phyloP scores from a whole-genome alignment of 1,139 yeast species.

The Hyphopichia fennica region DNA sequence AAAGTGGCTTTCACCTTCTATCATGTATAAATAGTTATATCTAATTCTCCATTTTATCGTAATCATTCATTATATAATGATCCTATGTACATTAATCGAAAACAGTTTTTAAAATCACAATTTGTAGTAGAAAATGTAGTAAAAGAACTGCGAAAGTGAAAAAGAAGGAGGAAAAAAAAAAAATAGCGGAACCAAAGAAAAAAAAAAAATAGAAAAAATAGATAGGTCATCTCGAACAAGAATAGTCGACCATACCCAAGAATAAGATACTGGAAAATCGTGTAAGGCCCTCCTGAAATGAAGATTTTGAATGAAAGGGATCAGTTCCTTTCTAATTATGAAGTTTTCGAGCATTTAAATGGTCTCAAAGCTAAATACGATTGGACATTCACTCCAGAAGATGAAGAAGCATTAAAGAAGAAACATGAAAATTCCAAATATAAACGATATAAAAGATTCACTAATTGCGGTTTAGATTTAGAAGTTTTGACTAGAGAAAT shows the following conservation, averaged over 20 bases:
- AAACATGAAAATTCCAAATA: conserved; percentile 16
- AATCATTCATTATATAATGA: not conserved
- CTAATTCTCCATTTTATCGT: not conserved
- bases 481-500: conserved; percentile 73
- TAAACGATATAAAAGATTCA: conserved; percentile 39
- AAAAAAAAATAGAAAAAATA: not conserved
- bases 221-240: too few species aligned
- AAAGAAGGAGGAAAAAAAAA: not conserved
- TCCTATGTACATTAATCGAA: not conserved
- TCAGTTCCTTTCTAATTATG: conserved; percentile 68
- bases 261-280: not conserved
- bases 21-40: not conserved
- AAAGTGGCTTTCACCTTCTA: not conserved
- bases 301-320: conserved; percentile 52
- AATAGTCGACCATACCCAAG: not conserved
- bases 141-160: too few species aligned
- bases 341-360: conserved; percentile 62
- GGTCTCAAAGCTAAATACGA: conserved; percentile 48
- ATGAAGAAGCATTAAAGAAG: conserved; percentile 22
- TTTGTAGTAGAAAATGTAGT: not conserved
- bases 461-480: conserved; percentile 47
- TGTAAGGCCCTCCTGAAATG: conserved; percentile 19
- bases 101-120: not conserved
- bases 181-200: not conserved
- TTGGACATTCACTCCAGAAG: conserved; percentile 46